Evolutionary conservation across 345 rosid species (phyloP).

Genomic region (Hibiscus tridactylites): DNA sequence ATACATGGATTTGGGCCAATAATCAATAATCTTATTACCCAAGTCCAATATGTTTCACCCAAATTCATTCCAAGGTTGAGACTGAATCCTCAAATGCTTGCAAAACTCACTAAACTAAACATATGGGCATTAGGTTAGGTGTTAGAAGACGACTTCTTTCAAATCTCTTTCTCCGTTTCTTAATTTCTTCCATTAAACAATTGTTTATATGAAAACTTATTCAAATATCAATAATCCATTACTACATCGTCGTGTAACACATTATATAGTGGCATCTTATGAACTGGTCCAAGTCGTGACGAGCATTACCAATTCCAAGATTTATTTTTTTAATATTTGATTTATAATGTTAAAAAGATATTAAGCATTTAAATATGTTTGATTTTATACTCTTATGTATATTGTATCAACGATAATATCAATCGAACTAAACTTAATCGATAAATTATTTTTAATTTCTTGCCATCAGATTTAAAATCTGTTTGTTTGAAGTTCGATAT

Average conservation of each 20-base stretch:
- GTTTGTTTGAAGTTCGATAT: too few species aligned
- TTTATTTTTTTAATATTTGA: too few species aligned
- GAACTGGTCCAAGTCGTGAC: not conserved
- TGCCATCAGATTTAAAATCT: too few species aligned
- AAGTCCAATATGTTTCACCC: not conserved
- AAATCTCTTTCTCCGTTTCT: not conserved
- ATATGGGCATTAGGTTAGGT: not conserved
- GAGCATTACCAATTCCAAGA: too few species aligned
- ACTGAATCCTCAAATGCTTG: not conserved
- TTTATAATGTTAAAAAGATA: too few species aligned
- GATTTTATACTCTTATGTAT: too few species aligned
- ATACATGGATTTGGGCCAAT: too few species aligned
- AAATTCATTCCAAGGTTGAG: not conserved
- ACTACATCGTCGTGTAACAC: not conserved
- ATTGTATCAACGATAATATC: too few species aligned
- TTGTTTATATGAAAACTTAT: not conserved
- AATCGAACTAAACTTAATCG: too few species aligned
- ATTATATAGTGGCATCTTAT: not conserved
- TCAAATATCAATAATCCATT: not conserved
- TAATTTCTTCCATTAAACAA: not conserved
- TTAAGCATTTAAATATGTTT: too few species aligned
- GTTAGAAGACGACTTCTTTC: not conserved
- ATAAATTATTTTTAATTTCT: too few species aligned
- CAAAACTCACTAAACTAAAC: not conserved
- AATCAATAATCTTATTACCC: not conserved